Conservation (phyloP, 2,329 filamentous ascomycete species). For the Hansfordia pulvinata region DNA sequence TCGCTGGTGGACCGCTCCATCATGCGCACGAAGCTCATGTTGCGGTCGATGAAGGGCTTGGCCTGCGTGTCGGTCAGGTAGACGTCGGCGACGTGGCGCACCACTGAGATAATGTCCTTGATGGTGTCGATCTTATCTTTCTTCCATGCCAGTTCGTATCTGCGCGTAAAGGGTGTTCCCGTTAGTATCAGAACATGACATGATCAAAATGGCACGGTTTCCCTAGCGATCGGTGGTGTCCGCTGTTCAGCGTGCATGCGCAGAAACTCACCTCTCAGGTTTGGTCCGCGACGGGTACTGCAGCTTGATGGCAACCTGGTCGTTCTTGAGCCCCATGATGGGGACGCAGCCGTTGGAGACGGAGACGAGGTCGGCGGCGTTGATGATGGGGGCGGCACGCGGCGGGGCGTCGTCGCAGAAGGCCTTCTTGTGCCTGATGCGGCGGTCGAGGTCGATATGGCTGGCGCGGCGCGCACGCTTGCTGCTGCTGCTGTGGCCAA, state of each 20-base stretch:
- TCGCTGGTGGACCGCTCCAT: constrained; percentile 62
- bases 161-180: too few relatives aligned
- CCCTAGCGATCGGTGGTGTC: too few relatives aligned
- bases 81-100: constrained; percentile 56
- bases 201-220: too few relatives aligned
- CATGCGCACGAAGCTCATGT: constrained; percentile 60
- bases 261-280: constrained; percentile 45
- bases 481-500: constrained; percentile 23
- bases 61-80: constrained; percentile 65
- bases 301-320: constrained; percentile 50
- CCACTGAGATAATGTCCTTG: constrained; percentile 57
- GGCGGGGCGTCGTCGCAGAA: constrained; percentile 28
- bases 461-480: too few relatives aligned
- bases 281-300: constrained; percentile 71
- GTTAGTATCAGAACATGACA: too few relatives aligned
- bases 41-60: constrained; percentile 55
- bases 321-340: constrained; percentile 31
- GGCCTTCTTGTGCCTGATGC: constrained; percentile 28
- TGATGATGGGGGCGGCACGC: constrained; percentile 35
- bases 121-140: constrained; percentile 69
- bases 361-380: constrained; percentile 43
- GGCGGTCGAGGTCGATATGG: constrained; percentile 29
- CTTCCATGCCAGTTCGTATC: constrained; percentile 65
- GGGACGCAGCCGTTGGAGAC: constrained; percentile 35
- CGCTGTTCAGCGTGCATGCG: too few relatives aligned